Conservation (phyloP, 192 early-diverging fungal genomes). For the Lunasporangiospora selenospora region DNA sequence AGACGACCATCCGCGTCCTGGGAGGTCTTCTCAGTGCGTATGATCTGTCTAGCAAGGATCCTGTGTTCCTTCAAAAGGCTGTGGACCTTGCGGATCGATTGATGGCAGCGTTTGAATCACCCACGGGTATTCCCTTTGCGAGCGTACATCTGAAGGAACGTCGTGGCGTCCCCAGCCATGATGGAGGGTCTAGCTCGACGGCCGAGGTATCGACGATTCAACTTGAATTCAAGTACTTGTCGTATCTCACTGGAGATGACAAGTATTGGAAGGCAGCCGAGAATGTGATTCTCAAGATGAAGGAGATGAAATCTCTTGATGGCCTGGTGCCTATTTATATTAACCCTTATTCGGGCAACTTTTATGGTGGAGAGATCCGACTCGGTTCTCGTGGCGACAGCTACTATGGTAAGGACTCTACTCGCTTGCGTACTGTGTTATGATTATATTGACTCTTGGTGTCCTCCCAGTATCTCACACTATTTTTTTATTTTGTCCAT, state of each 20-base stretch:
- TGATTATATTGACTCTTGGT: not conserved
- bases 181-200: conserved; percentile 43
- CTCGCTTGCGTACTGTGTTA: not conserved
- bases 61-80: conserved; percentile 66
- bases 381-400: conserved; percentile 75
- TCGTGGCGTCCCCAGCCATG: conserved; percentile 32
- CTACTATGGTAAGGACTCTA: conserved; percentile 77
- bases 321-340: conserved; percentile 82
- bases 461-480: conserved; percentile 25
- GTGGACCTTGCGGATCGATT: conserved; percentile 67
- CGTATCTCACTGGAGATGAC: conserved; percentile 66
- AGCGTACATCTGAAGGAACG: conserved; percentile 55
- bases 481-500: conserved; percentile 37
- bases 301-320: conserved; percentile 53
- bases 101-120: conserved; percentile 63
- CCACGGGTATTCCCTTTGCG: conserved; percentile 61
- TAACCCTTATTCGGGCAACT: conserved; percentile 55
- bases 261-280: conserved; percentile 75
- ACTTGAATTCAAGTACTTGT: conserved; percentile 77
- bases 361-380: conserved; percentile 55
- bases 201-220: conserved; percentile 77
- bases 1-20: conserved; percentile 77
- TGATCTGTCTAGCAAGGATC: conserved; percentile 64
- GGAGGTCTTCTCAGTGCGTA: conserved; percentile 80
- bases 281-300: conserved; percentile 60